Conservation (phyloP, 106 monocot species). For the Dendrobium catenatum region DNA sequence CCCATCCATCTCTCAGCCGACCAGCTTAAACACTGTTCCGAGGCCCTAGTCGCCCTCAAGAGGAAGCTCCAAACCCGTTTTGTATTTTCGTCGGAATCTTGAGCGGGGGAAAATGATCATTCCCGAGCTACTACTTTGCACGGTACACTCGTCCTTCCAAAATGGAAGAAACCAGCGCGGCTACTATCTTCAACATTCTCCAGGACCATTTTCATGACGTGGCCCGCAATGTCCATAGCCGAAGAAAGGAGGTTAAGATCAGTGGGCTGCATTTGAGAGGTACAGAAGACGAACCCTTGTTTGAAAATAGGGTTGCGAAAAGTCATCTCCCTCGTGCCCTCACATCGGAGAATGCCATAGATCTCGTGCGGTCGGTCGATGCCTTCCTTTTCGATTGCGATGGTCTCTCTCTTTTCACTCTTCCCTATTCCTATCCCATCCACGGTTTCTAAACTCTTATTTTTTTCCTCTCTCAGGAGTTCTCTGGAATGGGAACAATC, state of each 20-base stretch:
- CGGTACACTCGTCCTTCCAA: background rate
- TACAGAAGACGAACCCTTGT: background rate
- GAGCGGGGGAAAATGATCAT: no score
- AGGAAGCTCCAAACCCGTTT: slow-evolving; percentile 20
- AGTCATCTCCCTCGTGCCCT: background rate
- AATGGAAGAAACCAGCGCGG: background rate
- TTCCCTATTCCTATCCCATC: background rate
- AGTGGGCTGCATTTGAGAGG: background rate
- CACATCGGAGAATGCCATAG: slow-evolving; percentile 13
- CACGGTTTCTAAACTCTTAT: background rate
- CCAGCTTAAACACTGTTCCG: slow-evolving; percentile 35
- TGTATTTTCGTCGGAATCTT: no score
- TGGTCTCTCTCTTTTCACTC: slow-evolving; percentile 1
- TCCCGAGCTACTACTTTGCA: background rate
- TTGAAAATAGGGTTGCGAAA: background rate
- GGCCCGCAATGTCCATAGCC: background rate
- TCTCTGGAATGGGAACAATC: slow-evolving; percentile 89
- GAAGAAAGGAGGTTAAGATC: background rate
- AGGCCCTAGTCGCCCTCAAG: slow-evolving; percentile 31
- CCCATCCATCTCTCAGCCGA: slow-evolving; percentile 25
- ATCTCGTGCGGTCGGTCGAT: slow-evolving; percentile 9
- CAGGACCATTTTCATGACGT: background rate
- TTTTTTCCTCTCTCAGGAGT: slow-evolving; percentile 37
- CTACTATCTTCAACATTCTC: background rate
- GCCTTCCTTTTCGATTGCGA: slow-evolving; percentile 23